A percentile compares a stretch with the other conserved stretches of the same genome.
phyloP scores from a whole-genome alignment of 1,139 yeast genomes.

The Debaryomyces sp. region DNA sequence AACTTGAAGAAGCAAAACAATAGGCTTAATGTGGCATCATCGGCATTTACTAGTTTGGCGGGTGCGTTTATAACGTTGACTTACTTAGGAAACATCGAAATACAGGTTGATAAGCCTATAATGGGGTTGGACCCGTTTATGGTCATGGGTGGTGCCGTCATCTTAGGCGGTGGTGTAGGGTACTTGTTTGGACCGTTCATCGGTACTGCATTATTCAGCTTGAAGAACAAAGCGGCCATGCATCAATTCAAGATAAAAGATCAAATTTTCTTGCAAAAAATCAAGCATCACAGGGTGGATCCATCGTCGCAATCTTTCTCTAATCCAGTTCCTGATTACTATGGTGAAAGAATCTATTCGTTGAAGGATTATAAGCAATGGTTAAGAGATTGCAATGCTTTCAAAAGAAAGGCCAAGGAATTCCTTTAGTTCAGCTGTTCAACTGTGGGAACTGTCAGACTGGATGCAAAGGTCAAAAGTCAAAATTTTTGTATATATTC shows the following conservation, averaged over 20 bases:
- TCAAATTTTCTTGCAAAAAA: conserved; percentile 69
- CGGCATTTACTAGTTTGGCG: conserved; percentile 64
- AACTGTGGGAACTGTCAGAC: not conserved
- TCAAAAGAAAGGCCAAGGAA: conserved; percentile 80
- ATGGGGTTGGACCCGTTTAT: conserved; percentile 87
- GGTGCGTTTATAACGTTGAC: conserved; percentile 78
- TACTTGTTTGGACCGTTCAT: conserved; percentile 81
- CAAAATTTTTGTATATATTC: conserved; percentile 1
- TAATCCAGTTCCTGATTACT: conserved; percentile 96
- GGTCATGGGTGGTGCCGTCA: conserved; percentile 67
- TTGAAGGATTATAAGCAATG: conserved; percentile 88
- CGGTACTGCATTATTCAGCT: conserved; percentile 70
- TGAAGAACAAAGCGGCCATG: conserved; percentile 51
- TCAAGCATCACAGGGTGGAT: conserved; percentile 81
- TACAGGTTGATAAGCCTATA: conserved; percentile 80
- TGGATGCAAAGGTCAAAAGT: not conserved
- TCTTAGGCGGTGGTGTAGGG: conserved; percentile 76
- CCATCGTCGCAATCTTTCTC: conserved; percentile 91
- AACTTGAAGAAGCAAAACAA: conserved; percentile 75
- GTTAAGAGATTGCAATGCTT: conserved; percentile 94
- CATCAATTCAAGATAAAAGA: conserved; percentile 61
- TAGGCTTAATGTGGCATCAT: conserved; percentile 65
- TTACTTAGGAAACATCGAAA: conserved; percentile 74
- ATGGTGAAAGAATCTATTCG: conserved; percentile 93
- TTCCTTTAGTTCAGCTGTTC: conserved; percentile 62